Percentiles rank a stretch among this genome's conserved stretches.
Conservation (phyloP, 306 rosid genomes). For the Phaseolus lunatus region DNA sequence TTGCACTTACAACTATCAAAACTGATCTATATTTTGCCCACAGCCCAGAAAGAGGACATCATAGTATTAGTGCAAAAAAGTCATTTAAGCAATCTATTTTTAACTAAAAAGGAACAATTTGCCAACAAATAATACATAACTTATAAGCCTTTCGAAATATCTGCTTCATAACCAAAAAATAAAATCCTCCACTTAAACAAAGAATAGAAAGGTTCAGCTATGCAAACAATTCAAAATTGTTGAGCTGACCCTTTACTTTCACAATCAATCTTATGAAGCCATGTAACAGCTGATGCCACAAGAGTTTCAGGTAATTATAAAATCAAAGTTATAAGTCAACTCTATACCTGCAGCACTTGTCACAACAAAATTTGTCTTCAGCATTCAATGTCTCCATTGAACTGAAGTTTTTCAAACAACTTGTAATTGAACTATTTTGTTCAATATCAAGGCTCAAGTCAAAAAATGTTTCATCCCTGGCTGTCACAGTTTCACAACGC, state of each 20-base stretch:
- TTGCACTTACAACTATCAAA: background rate
- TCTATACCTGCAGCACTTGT: slow-evolving; percentile 94
- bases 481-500: slow-evolving; percentile 92
- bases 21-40: background rate
- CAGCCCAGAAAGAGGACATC: too few species aligned
- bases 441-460: slow-evolving; percentile 99
- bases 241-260: slow-evolving; percentile 17
- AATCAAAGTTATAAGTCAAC: slow-evolving; percentile 1
- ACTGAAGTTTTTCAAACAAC: slow-evolving; percentile 98
- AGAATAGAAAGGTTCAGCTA: background rate
- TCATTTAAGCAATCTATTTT: background rate
- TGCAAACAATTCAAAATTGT: background rate
- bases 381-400: slow-evolving; percentile 97
- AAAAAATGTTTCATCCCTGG: slow-evolving; percentile 91
- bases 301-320: background rate
- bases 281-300: slow-evolving; percentile 4
- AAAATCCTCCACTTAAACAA: slow-evolving; percentile 2
- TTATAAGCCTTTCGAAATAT: slow-evolving; percentile 24
- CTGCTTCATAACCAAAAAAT: slow-evolving; percentile 23
- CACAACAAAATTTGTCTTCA: slow-evolving; percentile 96
- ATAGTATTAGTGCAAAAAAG: too few species aligned
- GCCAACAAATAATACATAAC: background rate
- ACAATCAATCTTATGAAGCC: slow-evolving; percentile 15
- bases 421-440: slow-evolving; percentile 95
- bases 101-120: background rate